phyloP scores from a whole-genome alignment of 768 basidiomycete genomes.

The Rhodocollybia butyracea region DNA sequence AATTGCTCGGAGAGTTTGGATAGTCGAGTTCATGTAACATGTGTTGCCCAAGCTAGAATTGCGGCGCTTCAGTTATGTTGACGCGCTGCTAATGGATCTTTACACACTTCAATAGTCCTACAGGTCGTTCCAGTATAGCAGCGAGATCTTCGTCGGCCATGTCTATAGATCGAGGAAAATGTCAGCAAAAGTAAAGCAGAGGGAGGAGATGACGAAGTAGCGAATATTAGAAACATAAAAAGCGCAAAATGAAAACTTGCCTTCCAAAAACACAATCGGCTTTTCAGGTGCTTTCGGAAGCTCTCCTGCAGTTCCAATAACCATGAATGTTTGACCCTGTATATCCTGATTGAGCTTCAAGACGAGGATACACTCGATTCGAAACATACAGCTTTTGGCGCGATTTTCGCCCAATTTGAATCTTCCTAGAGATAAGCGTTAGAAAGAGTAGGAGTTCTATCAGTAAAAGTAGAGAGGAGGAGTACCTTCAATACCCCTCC shows the following conservation, averaged over 20 bases:
- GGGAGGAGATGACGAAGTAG: background rate
- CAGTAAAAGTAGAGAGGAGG: background rate
- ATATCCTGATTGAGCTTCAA: background rate
- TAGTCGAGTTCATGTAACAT: constrained; percentile 95
- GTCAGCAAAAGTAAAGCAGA: no score
- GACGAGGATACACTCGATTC: background rate
- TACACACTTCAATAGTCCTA: constrained; percentile 73
- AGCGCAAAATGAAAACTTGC: constrained; percentile 30
- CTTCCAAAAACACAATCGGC: constrained; percentile 82
- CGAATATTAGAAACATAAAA: background rate
- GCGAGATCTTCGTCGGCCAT: constrained; percentile 83
- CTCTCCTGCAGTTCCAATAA: constrained; percentile 91
- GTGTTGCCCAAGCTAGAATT: constrained; percentile 77
- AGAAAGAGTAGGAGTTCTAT: background rate
- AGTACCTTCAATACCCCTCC: constrained; percentile 84
- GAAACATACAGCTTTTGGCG: constrained; percentile 69
- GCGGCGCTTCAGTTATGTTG: background rate
- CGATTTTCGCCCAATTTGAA: constrained; percentile 80
- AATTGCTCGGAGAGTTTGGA: constrained; percentile 91
- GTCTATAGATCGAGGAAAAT: constrained; percentile 42
- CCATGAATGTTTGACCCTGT: constrained; percentile 87
- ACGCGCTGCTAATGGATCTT: background rate
- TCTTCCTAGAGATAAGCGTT: constrained; percentile 59
- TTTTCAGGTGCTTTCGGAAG: constrained; percentile 84
- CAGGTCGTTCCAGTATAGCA: constrained; percentile 77